Evolutionary conservation across 345 rosid genomes (phyloP), one percentile per base, ranked within the genome.

Genomic region (Aquilaria sinensis): DNA sequence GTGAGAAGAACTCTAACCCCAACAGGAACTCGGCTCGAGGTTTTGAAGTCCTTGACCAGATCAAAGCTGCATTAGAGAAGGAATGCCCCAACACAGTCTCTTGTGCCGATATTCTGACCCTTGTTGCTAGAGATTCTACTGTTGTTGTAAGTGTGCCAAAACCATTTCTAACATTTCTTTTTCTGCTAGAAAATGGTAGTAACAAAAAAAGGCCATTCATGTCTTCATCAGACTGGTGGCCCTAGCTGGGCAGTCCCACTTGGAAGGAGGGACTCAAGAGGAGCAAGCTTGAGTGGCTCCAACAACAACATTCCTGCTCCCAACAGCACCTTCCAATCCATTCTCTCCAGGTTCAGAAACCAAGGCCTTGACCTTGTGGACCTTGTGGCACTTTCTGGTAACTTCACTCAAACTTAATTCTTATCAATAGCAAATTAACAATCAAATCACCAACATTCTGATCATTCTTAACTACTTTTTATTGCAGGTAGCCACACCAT

Each of bases 81-180:
- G 81, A 73, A 72, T 90, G 97, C 51, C 96, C 97, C 62, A 64
- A 72, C 15, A 90, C 76, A 3, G 96, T 93, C 12, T 93, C 98
- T 54, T 93, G 96, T 51, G 97, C 98, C 60, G 97, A 93, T 73
- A 71, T 79, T 29, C 13, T 93, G 67, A 78, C 92, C 51, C 70
- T 93, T 58, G 90, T 86, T 52, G 97, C 97, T 56, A 86, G 98
- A 82, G 97, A 93, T 72, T 88, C 98, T 50, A 84, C 98, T 43
- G 82, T 82, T 78, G 83, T 93, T 31, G 97, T 88, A 70, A 83
- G 85, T 69, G 32, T 31, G 5, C 43, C 43, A 37, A 48, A 1
- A 51, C 1, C 12, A 34, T 30, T 56, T 23, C n/a, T 43, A 49
- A 41, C 47, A 43, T 43, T 10, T 43, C 23, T 31, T 48, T 53